phyloP scores from a whole-genome alignment of 441 rosid genomes.

The Macaranga tanarius region DNA sequence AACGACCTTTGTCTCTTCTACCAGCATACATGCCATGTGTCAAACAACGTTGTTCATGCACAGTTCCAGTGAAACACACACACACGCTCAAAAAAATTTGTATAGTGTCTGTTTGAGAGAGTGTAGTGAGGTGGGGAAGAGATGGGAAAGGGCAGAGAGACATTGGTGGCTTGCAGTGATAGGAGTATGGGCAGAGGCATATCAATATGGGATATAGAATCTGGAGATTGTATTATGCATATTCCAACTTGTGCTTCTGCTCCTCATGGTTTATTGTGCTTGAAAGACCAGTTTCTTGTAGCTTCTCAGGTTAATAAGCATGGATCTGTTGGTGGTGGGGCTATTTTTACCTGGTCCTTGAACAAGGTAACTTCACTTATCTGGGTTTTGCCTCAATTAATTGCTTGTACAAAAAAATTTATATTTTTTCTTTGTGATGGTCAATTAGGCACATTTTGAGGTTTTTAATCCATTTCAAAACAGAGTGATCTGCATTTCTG shows the following conservation, averaged over 20 bases:
- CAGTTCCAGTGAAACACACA: neutral
- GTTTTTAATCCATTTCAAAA: neutral
- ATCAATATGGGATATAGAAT: constrained; percentile 37
- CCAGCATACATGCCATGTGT: constrained; percentile 19
- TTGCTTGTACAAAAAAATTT: neutral
- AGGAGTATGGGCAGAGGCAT: constrained; percentile 44
- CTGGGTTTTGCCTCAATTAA: neutral
- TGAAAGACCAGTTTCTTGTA: constrained; percentile 38
- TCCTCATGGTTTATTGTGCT: constrained; percentile 39
- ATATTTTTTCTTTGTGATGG: neutral
- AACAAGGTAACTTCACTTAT: constrained; percentile 36
- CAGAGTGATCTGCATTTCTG: no score
- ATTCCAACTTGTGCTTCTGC: constrained; percentile 53
- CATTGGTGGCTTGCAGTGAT: constrained; percentile 46
- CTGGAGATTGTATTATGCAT: constrained; percentile 40
- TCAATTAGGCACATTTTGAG: neutral
- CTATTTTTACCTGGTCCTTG: constrained; percentile 46
- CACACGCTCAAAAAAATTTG: no score
- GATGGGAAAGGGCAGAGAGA: constrained; percentile 35
- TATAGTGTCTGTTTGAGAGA: neutral
- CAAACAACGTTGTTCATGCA: constrained; percentile 19
- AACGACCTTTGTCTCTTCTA: constrained; percentile 32
- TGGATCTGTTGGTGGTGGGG: constrained; percentile 49
- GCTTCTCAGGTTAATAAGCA: constrained; percentile 48
- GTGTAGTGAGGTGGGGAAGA: neutral